phyloP scores from a whole-genome alignment of 768 basidiomycete species.

The Russula ochroleuca region DNA sequence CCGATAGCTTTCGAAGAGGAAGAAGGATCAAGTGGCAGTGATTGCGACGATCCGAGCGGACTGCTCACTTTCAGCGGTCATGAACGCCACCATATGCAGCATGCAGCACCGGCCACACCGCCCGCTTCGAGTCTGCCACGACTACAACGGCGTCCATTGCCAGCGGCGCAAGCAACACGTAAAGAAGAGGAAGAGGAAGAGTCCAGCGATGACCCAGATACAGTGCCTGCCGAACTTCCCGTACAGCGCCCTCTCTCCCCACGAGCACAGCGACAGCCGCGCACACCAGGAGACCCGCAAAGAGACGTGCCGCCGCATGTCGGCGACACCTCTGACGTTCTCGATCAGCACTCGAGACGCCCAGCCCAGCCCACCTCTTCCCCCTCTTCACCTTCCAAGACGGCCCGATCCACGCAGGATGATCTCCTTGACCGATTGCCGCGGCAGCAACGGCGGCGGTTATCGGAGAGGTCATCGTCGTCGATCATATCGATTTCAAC shows the following conservation, averaged over 20 bases:
- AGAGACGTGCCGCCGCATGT: neutral
- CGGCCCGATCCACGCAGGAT: neutral
- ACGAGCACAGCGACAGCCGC: neutral
- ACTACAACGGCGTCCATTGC: neutral
- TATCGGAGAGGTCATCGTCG: constrained; percentile 9
- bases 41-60: neutral
- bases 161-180: neutral
- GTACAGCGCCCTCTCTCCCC: neutral
- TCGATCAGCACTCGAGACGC: neutral
- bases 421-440: neutral
- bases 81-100: neutral
- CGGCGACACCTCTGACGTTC: neutral
- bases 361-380: neutral
- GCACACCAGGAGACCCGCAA: neutral
- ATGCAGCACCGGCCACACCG: neutral
- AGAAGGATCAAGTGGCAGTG: constrained; percentile 9
- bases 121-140: neutral
- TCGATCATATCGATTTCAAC: constrained; percentile 41
- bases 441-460: neutral
- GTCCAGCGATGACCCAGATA: constrained; percentile 13
- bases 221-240: constrained; percentile 15
- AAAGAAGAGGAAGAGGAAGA: constrained; percentile 12
- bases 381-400: neutral
- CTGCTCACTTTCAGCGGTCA: neutral
- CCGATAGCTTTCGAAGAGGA: constrained; percentile 21